Evolutionary conservation across 2,329 filamentous ascomycete genomes (phyloP), one percentile per base, ranked within the genome.

Genomic region (Fusarium multiceps): DNA sequence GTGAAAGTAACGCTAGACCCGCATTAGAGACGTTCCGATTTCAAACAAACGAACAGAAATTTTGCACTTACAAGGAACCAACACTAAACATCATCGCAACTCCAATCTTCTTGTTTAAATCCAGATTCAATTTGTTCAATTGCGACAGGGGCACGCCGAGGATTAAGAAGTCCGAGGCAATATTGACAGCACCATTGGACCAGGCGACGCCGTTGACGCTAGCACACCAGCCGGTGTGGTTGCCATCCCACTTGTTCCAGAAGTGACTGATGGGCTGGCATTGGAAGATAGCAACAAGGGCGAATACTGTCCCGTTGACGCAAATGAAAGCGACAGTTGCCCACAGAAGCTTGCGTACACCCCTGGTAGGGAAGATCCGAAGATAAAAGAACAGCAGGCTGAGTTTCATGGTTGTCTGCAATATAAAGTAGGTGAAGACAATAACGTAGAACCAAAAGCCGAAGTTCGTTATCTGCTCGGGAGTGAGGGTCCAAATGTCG

Each of bases 341-440:
- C 66, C 66, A 66, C 4, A 69, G 40, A 0, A 63, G 9, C 4
- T 27, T 49, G 7, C 34, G 61, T 21, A 69, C 55, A 6, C 14
- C n/a, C 12, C 6, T 25, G 10, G 40, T 43, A 1, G 56, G 66
- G 8, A 69, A 69, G 20, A 69, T 66, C 4, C 67, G 66, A 6
- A 69, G 66, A 14, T 57, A 69, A 12, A 69, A 66, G 12, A 69
- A 56, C 1, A 58, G 27, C 12, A 69, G n/a, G 4, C 53, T 55
- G 0, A 69, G 30, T 30, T 28, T 69, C 59, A n/a, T 57, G 6
- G 4, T 59, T 11, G 49, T 63, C 55, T 20, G 32, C 18, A 51
- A 4, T 16, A 51, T 13, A 12, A 51, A 51, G 18, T 51, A 51
- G 0, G 48, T 51, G 18, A 51, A 18, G 21, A 51, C 48, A 27